Base-by-base conservation (phyloP, 441 rosid genomes). In the Hura crepitans region DNA sequence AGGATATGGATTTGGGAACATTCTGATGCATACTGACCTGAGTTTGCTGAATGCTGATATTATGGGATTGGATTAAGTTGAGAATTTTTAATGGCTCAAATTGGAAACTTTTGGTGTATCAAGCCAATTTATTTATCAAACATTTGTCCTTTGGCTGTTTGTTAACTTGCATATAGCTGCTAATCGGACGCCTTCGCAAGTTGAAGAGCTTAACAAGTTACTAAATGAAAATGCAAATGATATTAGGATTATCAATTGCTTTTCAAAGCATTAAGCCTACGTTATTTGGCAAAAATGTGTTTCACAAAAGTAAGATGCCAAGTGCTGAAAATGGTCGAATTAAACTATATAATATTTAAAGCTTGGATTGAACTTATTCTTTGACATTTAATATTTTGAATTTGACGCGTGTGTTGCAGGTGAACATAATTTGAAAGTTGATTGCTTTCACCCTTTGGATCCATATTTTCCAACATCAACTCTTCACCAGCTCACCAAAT, bases 391-490 rank as follows among this genome's bases (percentile, higher is more conserved):
- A n/a, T 67, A 55, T 25, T 25, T 46, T 46, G 35, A 30, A 46
- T 33, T 59, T 59, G 47, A 58, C 30, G 18, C n/a, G 42, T 22
- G 3, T 49, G 54, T 72, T 49, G 62, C 75, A 58, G 75, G 71
- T 65, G 10, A 47, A 17, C 9, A 62, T n/a, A n/a, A n/a, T 28
- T 43, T 62, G 43, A 5, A 25, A 35, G 45, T 37, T 70, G 56
- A 65, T 56, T 68, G 35, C 14, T 33, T 35, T 30, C 22, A 18
- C 15, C 11, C n/a, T 59, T 27, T 69, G 31, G 22, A 37, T 14
- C 35, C 20, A 3, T 47, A 45, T 53, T 60, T 25, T 62, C 31
- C 6, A n/a, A 49, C n/a, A 43, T 57, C 42, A 12, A 59, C 54
- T 45, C 56, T 37, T 3, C 50, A 8, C 42, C 63, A 17, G 39